Conservation (phyloP, 345 rosid genomes). For the Salix purpurea region DNA sequence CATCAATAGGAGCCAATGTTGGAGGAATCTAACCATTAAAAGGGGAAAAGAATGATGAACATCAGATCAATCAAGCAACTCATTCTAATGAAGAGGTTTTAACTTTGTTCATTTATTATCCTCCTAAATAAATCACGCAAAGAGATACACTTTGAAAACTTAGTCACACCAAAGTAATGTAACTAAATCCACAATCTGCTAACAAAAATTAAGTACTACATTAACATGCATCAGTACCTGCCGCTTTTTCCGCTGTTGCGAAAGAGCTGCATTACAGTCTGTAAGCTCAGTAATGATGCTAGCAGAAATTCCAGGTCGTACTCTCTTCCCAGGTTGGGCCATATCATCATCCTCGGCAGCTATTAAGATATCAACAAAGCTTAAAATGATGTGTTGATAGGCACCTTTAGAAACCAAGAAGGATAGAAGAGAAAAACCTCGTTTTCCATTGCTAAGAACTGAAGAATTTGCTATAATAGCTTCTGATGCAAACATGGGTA, state of each 20-base stretch:
- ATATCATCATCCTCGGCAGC: constrained; percentile 23
- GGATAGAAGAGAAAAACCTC: constrained; percentile 45
- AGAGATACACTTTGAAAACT: background rate
- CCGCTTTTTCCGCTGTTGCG: constrained; percentile 81
- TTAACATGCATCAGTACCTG: constrained; percentile 15
- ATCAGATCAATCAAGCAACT: background rate
- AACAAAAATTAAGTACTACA: background rate
- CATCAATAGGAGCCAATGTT: constrained; percentile 61
- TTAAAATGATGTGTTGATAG: constrained; percentile 7
- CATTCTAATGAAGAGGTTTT: background rate
- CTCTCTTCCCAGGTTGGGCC: constrained; percentile 28
- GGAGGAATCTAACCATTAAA: constrained; percentile 50
- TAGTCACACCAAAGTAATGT: background rate
- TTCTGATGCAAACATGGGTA: constrained; percentile 43
- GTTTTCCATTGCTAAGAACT: constrained; percentile 71
- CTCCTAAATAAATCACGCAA: background rate
- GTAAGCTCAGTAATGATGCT: constrained; percentile 62
- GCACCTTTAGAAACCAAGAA: background rate
- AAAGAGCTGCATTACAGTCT: constrained; percentile 82
- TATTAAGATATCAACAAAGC: constrained; percentile 7
- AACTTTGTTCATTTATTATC: background rate
- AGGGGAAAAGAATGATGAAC: background rate
- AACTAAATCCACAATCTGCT: background rate
- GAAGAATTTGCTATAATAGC: constrained; percentile 44
- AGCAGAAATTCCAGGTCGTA: constrained; percentile 70